These are phyloP conservation scores for Wakefieldia striispora DNA, from an alignment of 768 basidiomycete genomes.

Conservation along the genomic window DNA sequence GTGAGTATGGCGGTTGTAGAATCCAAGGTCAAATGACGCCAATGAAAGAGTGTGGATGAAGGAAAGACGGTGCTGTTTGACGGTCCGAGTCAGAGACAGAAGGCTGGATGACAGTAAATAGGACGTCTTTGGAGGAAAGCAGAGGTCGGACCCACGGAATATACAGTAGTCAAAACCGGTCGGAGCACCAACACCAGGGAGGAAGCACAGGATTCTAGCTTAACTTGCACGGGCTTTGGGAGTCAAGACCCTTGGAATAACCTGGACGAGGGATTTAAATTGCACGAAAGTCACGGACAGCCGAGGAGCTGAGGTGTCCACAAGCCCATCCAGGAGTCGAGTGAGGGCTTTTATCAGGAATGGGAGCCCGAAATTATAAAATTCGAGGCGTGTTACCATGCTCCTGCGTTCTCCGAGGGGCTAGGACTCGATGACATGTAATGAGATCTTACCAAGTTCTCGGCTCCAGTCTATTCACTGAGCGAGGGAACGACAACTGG, in stretches of 20 bases:
- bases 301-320: background rate
- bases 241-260: too few species aligned
- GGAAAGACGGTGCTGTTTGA: background rate
- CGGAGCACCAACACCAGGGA: background rate
- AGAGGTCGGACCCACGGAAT: slow-evolving; percentile 1
- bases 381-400: background rate
- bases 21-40: background rate
- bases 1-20: background rate
- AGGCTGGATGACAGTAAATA: background rate
- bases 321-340: background rate
- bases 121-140: background rate
- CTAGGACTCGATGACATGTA: background rate
- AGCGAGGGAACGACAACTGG: slow-evolving; percentile 8
- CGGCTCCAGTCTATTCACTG: background rate
- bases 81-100: background rate
- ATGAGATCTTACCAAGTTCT: background rate
- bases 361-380: background rate
- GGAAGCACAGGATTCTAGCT: background rate
- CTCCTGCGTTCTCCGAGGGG: background rate
- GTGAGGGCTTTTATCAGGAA: slow-evolving; percentile 7
- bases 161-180: background rate
- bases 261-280: background rate
- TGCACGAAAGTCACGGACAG: background rate
- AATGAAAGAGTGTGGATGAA: background rate
- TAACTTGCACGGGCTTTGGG: background rate